phyloP scores from a whole-genome alignment of 768 basidiomycete genomes.

The Lactifluus volemus region DNA sequence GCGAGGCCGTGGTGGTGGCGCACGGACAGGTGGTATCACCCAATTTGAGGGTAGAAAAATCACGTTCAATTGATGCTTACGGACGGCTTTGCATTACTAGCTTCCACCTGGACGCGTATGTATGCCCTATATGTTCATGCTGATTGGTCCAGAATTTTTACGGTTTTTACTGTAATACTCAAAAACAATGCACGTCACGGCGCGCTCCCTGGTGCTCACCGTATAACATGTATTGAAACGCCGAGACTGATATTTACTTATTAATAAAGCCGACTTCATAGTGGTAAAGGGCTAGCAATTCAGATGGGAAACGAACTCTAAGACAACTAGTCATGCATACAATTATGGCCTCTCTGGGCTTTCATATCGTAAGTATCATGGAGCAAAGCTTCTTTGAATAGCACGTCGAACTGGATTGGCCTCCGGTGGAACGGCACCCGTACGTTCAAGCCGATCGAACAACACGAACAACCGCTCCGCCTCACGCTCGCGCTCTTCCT shows the following conservation, averaged over 20 bases:
- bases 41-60: slow-evolving; percentile 60
- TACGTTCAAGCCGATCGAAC: slow-evolving; percentile 81
- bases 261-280: neutral
- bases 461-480: slow-evolving; percentile 87
- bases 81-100: neutral
- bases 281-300: neutral
- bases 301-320: neutral
- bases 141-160: neutral
- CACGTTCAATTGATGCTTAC: slow-evolving; percentile 34
- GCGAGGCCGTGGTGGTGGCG: slow-evolving; percentile 34
- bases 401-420: slow-evolving; percentile 71
- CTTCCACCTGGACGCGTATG: neutral
- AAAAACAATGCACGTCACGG: neutral
- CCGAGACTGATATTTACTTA: neutral
- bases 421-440: slow-evolving; percentile 53
- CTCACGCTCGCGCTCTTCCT: slow-evolving; percentile 92
- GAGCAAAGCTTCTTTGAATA: slow-evolving; percentile 39
- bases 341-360: neutral
- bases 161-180: neutral
- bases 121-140: neutral
- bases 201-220: neutral
- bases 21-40: slow-evolving; percentile 57
- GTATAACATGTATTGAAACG: neutral
- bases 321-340: neutral
- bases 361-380: slow-evolving; percentile 8